A percentile compares a stretch with the other conserved stretches of the same genome.
These are phyloP conservation scores for Aristolochia fimbriata DNA, from an alignment of 164 flowering plant species.

Conservation along the genomic window DNA sequence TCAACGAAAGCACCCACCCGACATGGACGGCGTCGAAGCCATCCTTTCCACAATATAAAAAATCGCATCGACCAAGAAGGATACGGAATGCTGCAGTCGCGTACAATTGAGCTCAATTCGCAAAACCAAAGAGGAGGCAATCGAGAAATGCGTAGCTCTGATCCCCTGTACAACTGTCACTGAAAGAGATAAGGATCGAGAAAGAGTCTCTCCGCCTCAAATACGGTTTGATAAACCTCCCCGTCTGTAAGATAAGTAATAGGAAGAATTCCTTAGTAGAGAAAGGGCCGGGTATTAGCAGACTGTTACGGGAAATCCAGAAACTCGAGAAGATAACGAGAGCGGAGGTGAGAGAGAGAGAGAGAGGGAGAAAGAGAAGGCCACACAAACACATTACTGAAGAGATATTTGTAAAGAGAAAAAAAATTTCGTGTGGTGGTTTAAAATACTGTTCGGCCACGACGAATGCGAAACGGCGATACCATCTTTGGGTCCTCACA, in stretches of 20 bases:
- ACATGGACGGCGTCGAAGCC: constrained; percentile 58
- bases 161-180: neutral
- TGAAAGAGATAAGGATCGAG: neutral
- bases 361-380: constrained; percentile 1
- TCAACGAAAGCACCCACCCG: constrained; percentile 23
- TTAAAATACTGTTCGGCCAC: no score
- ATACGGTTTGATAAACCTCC: neutral
- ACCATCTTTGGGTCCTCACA: no score
- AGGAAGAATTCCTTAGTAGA: neutral
- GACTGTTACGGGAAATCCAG: neutral
- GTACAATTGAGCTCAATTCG: neutral
- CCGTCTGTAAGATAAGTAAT: neutral
- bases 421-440: no score
- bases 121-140: neutral
- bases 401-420: neutral
- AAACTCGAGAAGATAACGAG: constrained; percentile 4
- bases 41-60: constrained; percentile 13
- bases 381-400: constrained; percentile 1
- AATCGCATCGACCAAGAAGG: constrained; percentile 1
- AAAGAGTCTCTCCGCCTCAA: neutral
- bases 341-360: neutral
- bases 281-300: neutral
- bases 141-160: neutral
- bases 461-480: no score
- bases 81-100: neutral